Evolutionary conservation across 805 yeast genomes (phyloP), one percentile per base, ranked within the genome.

Genomic region (Kazachstania bromeliacearum): DNA sequence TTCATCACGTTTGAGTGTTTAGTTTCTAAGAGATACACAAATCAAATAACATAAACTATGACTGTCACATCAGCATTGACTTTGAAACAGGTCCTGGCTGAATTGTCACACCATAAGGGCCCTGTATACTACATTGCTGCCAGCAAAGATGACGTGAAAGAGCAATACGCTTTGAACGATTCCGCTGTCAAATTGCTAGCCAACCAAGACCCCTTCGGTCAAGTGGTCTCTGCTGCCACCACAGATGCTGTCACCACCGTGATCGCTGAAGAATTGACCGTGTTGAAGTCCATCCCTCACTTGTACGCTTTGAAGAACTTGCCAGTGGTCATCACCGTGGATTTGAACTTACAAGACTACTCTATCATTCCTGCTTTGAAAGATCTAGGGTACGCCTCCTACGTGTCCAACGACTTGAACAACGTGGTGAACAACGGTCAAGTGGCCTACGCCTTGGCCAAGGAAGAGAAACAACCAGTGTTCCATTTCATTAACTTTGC

Each of bases 281-380:
- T 85, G 13, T 63, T 83, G 42, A 64, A 67, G 28, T 70, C 73
- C 39, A 63, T 85, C 36, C 85, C 94, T 12, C 68, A 67, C 36
- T 64, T 85, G 32, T 47, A 56, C 28, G 47, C 51, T 39, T 63
- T 75, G 47, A 55, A 58, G 40, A 47, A 57, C 7, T 43, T 53
- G 14, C 62, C 73, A 1, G 67, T 73, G 19, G 78, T 80, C n/a
- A 58, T 81, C 36, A 82, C 78, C 50, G 75, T 77, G 25, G 72
- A 74, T 40, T 55, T 81, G 34, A 42, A 66, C n/a, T 57, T 67
- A 36, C 68, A 69, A 43, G 95, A 87, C 55, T 84, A 67, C 59
- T 75, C 82, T 19, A 63, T 73, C 12, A 71, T 85, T 19, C 66
- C 89, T n/a, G 71, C 85, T 6, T 65, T 82, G 46, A 77, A 88